Evolutionary conservation across 371 early-diverging fungal species (phyloP).

Genomic region (Actinomucor elegans): DNA sequence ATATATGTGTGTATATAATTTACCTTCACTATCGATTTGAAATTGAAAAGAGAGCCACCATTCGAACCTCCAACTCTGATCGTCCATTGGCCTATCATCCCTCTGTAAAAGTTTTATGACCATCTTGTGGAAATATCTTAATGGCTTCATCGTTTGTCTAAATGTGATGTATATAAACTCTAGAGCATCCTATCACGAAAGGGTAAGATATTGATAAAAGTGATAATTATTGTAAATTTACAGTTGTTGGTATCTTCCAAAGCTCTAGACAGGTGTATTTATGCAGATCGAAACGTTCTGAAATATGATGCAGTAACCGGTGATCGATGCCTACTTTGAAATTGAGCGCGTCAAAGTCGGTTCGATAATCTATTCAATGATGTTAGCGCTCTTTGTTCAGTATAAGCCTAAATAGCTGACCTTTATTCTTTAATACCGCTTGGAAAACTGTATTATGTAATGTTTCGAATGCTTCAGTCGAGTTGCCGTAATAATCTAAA

Average conservation of each 20-base stretch:
- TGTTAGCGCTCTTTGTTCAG: not conserved
- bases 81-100: no score
- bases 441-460: conserved; percentile 24
- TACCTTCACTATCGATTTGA: not conserved
- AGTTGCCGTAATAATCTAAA: conserved; percentile 10
- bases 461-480: not conserved
- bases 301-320: not conserved
- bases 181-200: conserved; percentile 5
- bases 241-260: not conserved
- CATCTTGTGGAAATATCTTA: not conserved
- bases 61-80: no score
- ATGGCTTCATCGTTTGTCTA: not conserved
- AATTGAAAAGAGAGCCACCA: not conserved
- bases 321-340: conserved; percentile 16
- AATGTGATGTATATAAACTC: not conserved
- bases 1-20: not conserved
- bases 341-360: conserved; percentile 23
- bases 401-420: not conserved
- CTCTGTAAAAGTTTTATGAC: not conserved
- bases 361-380: conserved; percentile 6
- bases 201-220: not conserved
- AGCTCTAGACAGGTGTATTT: not conserved
- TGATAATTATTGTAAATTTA: not conserved
- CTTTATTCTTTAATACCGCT: not conserved
- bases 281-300: not conserved